Evolutionary conservation across 176 grass and related monocot genomes (phyloP).

Genomic region (Zizania latifolia): DNA sequence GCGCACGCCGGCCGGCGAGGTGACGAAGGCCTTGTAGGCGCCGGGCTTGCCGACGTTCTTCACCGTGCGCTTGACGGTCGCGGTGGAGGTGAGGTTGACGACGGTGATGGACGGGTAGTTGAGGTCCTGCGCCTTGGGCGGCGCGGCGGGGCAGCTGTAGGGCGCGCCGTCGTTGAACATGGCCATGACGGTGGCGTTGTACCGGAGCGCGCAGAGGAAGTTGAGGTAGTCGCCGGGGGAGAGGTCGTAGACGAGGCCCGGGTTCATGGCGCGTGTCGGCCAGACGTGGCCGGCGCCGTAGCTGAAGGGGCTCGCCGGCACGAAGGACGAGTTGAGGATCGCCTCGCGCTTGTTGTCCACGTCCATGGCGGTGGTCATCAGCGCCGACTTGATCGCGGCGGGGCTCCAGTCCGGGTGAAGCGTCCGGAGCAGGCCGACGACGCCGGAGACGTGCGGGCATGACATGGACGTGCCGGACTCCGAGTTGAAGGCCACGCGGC

Average conservation of each 20-base stretch:
- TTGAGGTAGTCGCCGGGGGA: constrained; percentile 49
- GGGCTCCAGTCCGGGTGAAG: constrained; percentile 68
- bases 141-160: constrained; percentile 43
- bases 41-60: constrained; percentile 59
- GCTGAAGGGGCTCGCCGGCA: constrained; percentile 45
- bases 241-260: constrained; percentile 74
- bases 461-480: constrained; percentile 77
- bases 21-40: constrained; percentile 36
- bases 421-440: constrained; percentile 53
- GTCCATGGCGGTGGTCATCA: constrained; percentile 67
- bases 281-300: constrained; percentile 60
- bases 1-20: constrained; percentile 34
- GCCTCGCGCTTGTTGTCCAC: constrained; percentile 39
- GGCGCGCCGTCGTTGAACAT: constrained; percentile 34
- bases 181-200: constrained; percentile 42
- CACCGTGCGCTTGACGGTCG: constrained; percentile 35
- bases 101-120: constrained; percentile 77
- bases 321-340: constrained; percentile 37
- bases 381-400: constrained; percentile 53
- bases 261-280: constrained; percentile 47
- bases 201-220: constrained; percentile 60
- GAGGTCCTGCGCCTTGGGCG: constrained; percentile 30
- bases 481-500: constrained; percentile 47
- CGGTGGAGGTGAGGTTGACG: constrained; percentile 31
- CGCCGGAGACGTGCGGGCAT: constrained; percentile 66